Evolutionary conservation across 2,329 filamentous ascomycete genomes (phyloP).

Genomic region (Bretziella fagacearum): DNA sequence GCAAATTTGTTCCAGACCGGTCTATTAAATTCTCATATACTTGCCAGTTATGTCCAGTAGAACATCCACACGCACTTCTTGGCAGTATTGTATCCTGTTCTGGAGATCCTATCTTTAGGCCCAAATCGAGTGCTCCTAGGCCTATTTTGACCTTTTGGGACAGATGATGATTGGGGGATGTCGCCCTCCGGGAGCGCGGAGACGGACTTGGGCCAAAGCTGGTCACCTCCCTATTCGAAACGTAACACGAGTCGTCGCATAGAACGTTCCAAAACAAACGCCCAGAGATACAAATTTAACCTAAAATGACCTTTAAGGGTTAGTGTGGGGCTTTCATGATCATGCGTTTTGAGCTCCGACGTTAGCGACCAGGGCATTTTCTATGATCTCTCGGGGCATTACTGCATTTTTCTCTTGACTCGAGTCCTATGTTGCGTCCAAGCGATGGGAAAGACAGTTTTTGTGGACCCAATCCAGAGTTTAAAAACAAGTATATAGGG

Average conservation of each 20-base stretch:
- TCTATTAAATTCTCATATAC: neutral
- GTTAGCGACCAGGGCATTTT: too few relatives aligned
- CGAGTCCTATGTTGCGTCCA: neutral
- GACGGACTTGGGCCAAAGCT: neutral
- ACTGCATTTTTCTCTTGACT: too few relatives aligned
- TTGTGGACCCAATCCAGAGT: neutral
- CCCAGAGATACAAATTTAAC: neutral
- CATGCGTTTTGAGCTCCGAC: neutral
- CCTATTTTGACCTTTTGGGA: constrained; percentile 3
- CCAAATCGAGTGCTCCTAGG: neutral
- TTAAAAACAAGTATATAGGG: neutral
- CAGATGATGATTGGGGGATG: neutral
- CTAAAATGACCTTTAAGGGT: constrained; percentile 4
- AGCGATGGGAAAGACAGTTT: neutral
- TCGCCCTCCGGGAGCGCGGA: neutral
- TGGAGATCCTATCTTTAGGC: constrained; percentile 4
- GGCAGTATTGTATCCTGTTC: neutral
- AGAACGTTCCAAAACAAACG: constrained; percentile 2
- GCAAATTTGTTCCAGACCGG: neutral
- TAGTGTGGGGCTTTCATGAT: neutral
- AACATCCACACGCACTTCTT: neutral
- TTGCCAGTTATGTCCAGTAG: neutral
- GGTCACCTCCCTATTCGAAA: neutral
- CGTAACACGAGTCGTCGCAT: neutral
- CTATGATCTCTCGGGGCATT: too few relatives aligned